Evolutionary conservation across 148 eudicot species (phyloP), one percentile per base, ranked within the genome.

Genomic region (Camellia granthamiana): DNA sequence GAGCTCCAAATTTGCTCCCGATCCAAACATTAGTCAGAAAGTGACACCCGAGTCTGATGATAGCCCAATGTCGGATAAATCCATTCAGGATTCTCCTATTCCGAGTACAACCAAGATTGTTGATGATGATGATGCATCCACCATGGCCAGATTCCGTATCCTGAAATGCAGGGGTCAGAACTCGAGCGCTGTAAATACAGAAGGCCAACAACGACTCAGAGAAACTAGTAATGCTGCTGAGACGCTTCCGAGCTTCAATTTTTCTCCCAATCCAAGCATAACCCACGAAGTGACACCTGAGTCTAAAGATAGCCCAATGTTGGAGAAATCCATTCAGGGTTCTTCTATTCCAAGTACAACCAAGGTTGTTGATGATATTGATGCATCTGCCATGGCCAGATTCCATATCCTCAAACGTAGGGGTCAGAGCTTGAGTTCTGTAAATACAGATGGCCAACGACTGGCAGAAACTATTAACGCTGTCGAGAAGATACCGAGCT

Each of bases 321-420:
- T 73, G 3, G 75, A 80, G 8, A 76, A 59, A 15, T 61, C 79
- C 38, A 4, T 66, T 2, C 81, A 7, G 78, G 77, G 83, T 71
- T 74, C 78, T 15, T 75, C 83, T 78, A 12, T 75, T 78, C 62
- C 86, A 9, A 84, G 87, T 63, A 71, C 84, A 6, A 62, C 65
- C 77, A 86, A 84, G 71, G 80, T 69, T 77, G 73, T 47, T 58
- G 85, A 87, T 80, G 91, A 83, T 41, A 63, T 69, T 15, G 91
- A 90, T 77, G 81, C 91, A 80, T 88, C 95, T 14, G 91, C 90
- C n/a, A 82, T 92, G 89, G 81, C 89, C 64, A 88, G 97, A 80
- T 88, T 91, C 49, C 82, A 87, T 49, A 84, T 92, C 87, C 76
- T 92, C 69, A 89, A 89, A 78, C 46, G 76, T 55, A 88, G 95